Conservation (phyloP, 371 early-diverging fungal species). For the Smittium culicis region DNA sequence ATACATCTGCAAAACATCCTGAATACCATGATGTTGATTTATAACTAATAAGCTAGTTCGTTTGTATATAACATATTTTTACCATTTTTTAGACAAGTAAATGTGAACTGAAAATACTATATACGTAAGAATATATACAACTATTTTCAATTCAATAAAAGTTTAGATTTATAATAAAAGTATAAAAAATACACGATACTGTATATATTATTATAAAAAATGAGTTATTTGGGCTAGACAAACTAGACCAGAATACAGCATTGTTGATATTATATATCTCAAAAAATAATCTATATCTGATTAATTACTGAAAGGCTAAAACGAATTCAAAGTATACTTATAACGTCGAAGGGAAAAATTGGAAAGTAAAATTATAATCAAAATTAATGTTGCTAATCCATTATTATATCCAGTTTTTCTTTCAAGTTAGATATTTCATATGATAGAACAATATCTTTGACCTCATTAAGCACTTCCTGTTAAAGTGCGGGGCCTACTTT, state of each 20-base stretch:
- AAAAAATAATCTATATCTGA: not conserved
- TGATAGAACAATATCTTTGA: constrained; percentile 2
- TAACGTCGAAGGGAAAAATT: constrained; percentile 19
- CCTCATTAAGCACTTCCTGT: not conserved
- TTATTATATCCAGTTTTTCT: not conserved
- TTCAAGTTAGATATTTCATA: not conserved
- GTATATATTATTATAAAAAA: not conserved
- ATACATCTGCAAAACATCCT: constrained; percentile 22
- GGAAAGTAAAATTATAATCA: constrained; percentile 22
- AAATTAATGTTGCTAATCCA: constrained; percentile 3
- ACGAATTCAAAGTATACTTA: constrained; percentile 24
- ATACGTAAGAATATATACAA: not conserved
- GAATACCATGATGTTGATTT: not conserved
- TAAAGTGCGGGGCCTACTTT: constrained; percentile 8
- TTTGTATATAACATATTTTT: too few relatives aligned
- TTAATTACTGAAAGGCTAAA: constrained; percentile 10
- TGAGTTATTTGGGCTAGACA: not conserved
- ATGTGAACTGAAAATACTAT: not conserved
- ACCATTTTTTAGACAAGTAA: too few relatives aligned
- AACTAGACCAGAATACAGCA: not conserved
- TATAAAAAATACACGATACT: not conserved
- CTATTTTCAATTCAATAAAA: not conserved
- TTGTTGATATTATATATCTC: not conserved
- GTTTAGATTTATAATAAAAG: not conserved
- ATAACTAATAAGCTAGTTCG: not conserved